Evolutionary conservation across 2,329 filamentous ascomycete species (phyloP).

Genomic region (Calonectria naviculata): DNA sequence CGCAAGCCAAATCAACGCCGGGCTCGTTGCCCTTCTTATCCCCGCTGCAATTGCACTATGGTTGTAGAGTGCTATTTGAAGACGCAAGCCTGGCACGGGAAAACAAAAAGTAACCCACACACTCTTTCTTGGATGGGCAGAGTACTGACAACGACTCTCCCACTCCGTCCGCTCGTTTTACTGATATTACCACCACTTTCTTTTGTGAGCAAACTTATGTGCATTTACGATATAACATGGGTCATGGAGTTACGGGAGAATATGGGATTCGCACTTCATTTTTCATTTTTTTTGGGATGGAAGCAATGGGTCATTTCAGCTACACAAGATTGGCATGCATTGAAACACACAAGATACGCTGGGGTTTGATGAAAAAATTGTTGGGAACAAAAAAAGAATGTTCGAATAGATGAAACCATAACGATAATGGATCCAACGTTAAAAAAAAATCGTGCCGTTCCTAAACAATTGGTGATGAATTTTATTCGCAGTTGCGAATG

Average conservation of each 20-base stretch:
- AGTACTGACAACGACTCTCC: not conserved
- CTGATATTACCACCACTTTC: not conserved
- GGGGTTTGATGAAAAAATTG: not conserved
- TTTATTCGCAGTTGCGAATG: not conserved
- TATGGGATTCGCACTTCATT: not conserved
- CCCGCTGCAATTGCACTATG: slow-evolving; percentile 52
- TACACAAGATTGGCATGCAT: not conserved
- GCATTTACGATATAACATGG: not conserved
- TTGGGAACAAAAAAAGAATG: not conserved
- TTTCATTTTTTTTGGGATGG: too few species aligned
- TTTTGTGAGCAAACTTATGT: not conserved
- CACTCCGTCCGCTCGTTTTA: not conserved
- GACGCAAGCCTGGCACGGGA: not conserved
- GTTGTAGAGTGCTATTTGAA: slow-evolving; percentile 44
- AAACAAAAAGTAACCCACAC: not conserved
- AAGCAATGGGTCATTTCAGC: not conserved
- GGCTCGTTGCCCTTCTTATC: slow-evolving; percentile 32
- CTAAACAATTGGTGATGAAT: not conserved
- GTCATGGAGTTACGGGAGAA: not conserved
- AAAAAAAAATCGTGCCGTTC: not conserved
- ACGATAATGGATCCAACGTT: not conserved
- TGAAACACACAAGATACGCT: not conserved
- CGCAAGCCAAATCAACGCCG: not conserved
- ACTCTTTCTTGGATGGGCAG: not conserved
- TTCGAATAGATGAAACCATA: not conserved